Conservation (phyloP, 2,329 filamentous ascomycete genomes). For the Zarea fungicola region DNA sequence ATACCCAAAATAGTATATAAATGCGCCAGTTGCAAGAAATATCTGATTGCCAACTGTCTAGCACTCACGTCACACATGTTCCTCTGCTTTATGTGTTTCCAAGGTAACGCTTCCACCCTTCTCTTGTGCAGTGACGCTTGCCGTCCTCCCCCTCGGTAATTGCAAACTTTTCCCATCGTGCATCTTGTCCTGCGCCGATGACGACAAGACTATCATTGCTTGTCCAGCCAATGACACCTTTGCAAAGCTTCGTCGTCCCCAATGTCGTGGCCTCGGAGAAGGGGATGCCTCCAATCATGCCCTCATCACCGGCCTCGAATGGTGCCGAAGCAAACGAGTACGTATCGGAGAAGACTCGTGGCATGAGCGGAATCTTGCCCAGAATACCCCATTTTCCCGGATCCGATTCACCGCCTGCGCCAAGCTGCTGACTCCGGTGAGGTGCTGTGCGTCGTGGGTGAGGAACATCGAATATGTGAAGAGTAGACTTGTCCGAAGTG, state of each 20-base stretch:
- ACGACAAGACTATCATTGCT: conserved; percentile 69
- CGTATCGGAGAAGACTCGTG: conserved; percentile 79
- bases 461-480: conserved; percentile 89
- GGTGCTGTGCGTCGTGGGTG: conserved; percentile 40
- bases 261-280: conserved; percentile 41
- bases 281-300: conserved; percentile 39
- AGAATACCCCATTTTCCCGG: conserved; percentile 81
- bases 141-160: conserved; percentile 65
- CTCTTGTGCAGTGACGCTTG: conserved; percentile 58
- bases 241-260: conserved; percentile 57
- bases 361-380: conserved; percentile 76
- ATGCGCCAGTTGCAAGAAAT: background rate
- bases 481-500: conserved; percentile 92
- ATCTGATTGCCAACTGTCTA: background rate
- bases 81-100: conserved; percentile 29
- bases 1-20: conserved; percentile 19
- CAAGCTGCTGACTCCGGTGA: conserved; percentile 26
- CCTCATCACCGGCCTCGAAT: conserved; percentile 80
- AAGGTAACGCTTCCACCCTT: conserved; percentile 80
- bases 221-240: conserved; percentile 82
- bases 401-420: conserved; percentile 34
- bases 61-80: background rate
- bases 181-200: conserved; percentile 72
- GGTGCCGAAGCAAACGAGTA: conserved; percentile 78
- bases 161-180: conserved; percentile 82